Evolutionary conservation across 2,329 filamentous ascomycete species (phyloP).

Genomic region (Fusarium sp.): DNA sequence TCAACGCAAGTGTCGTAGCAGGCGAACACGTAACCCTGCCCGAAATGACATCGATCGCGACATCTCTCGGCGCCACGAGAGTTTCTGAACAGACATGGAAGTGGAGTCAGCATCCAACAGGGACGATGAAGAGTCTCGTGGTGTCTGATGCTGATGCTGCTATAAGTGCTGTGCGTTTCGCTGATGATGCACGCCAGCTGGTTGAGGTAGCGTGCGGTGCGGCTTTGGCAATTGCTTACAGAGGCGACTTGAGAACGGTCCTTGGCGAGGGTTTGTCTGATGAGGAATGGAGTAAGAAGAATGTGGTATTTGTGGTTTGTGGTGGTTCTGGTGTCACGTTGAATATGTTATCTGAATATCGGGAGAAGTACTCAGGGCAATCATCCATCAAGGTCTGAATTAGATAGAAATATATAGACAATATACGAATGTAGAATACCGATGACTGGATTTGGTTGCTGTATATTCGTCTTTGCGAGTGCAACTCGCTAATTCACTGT

Average conservation of each 20-base stretch:
- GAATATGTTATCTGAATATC: conserved; percentile 69
- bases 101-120: conserved; percentile 63
- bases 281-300: conserved; percentile 71
- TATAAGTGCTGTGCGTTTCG: conserved; percentile 78
- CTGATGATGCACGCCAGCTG: conserved; percentile 82
- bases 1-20: conserved; percentile 70
- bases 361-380: conserved; percentile 55
- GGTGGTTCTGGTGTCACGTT: conserved; percentile 77
- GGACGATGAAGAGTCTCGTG: conserved; percentile 49
- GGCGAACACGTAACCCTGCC: conserved; percentile 71
- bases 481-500: not conserved
- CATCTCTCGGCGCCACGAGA: conserved; percentile 76
- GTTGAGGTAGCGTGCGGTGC: conserved; percentile 91
- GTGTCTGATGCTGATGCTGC: conserved; percentile 75
- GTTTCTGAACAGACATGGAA: conserved; percentile 76
- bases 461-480: not conserved
- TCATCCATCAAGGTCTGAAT: conserved; percentile 48
- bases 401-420: not conserved
- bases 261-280: conserved; percentile 65
- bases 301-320: conserved; percentile 87
- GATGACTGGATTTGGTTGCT: not conserved
- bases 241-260: conserved; percentile 68
- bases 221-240: conserved; percentile 76
- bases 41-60: conserved; percentile 80
- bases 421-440: not conserved